A percentile compares a stretch with the other conserved stretches of the same genome.
Conservation (phyloP, 805 yeast genomes). For the Suhomyces pyralidae region DNA sequence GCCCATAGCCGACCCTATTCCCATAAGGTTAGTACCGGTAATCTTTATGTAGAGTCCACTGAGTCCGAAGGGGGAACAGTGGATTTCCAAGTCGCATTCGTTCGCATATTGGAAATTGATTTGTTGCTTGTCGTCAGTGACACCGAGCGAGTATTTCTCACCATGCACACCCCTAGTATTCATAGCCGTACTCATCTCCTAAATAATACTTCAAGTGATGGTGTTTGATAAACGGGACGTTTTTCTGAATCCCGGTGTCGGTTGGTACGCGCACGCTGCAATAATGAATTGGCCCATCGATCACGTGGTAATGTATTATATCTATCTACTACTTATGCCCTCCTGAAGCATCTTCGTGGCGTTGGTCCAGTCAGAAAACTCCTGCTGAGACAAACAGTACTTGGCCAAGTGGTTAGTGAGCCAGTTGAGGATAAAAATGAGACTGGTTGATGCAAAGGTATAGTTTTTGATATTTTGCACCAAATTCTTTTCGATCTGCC, state of each 20-base stretch:
- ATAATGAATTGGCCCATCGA: not conserved
- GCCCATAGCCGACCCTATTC: constrained; percentile 57
- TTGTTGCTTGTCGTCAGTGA: constrained; percentile 6
- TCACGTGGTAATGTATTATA: not conserved
- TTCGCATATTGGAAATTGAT: constrained; percentile 43
- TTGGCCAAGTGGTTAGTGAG: constrained; percentile 25
- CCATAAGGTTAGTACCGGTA: constrained; percentile 47
- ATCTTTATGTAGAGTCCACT: constrained; percentile 50
- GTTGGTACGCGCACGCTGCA: not conserved
- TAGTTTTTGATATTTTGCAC: constrained; percentile 17
- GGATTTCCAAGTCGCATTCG: constrained; percentile 51
- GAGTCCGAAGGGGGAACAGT: constrained; percentile 56
- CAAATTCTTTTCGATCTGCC: constrained; percentile 27
- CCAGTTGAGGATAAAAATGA: constrained; percentile 32
- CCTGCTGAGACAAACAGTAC: constrained; percentile 12
- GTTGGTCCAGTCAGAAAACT: constrained; percentile 3
- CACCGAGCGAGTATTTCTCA: not conserved
- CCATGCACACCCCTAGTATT: not conserved
- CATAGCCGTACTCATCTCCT: not conserved
- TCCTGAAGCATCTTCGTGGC: not conserved
- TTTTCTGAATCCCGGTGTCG: not conserved
- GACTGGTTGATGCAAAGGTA: constrained; percentile 13
- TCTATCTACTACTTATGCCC: not conserved
- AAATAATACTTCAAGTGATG: not conserved
- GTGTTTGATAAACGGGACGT: not conserved